Evolutionary conservation across 2,329 filamentous ascomycete genomes (phyloP), one percentile per base, ranked within the genome.

Genomic region (Neospermospora avenae): DNA sequence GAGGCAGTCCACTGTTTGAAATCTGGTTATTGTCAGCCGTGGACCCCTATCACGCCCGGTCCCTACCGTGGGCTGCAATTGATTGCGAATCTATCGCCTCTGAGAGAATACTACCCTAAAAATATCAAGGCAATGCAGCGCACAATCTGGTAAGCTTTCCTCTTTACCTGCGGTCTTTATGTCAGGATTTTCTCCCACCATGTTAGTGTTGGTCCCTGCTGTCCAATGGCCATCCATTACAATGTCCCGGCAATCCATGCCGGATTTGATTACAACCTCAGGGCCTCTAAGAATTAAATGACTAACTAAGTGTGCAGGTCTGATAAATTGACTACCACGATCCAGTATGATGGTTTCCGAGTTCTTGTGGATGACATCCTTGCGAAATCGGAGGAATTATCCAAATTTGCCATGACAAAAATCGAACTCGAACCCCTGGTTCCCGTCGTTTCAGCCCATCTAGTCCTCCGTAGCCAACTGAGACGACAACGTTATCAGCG

Each of bases 1-100:
- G 84, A 88, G 69, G 80, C 84, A 0, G 60, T 85, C 0, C 71
- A 76, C 1, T 77, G 76, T 28, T 72, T 88, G 0, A 66, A 70
- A 2, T 82, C 83, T 0, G 82, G 79, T 0, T 71, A 72, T 1
- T 80, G 78, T 35, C 69, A 71, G 34, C 70, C 70, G 3, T 70
- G 66, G 65, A 52, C 41, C 1, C 66, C 70, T 1, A 24, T 71
- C 3, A 55, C 31, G 0, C 6, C 22, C 1, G 42, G 35, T 6
- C 31, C 52, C 3, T 35, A 46, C 25, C 18, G 11, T 20, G 48
- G 18, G 28, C 53, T 71, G 8, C 4, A 2, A 1, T 41, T 11
- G 3, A 64, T 71, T 10, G 45, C 60, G 3, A 42, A 34, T 3
- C 56, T 71, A 1, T 75, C 73, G 2, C 76, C 77, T 3, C 16